Evolutionary conservation across 108 stramenopile species (phyloP), one percentile per base, ranked within the genome.

Genomic region (Skeletonema costatum): DNA sequence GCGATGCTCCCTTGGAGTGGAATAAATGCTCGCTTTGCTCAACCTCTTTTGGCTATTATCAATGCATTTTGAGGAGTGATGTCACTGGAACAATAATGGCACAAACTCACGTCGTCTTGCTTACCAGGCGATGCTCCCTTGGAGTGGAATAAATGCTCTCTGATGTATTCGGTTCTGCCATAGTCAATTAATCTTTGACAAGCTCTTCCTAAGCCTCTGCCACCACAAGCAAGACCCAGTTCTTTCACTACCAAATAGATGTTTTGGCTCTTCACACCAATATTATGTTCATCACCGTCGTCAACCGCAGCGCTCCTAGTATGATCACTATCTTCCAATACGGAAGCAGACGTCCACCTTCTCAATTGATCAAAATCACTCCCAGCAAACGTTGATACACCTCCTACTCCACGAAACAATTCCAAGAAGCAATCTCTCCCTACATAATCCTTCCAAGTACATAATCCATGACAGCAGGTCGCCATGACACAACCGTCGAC

Each of bases 381-480:
- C 59, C 83, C 74, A 32, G 90, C 87, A 81, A 95, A 95, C 44
- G 41, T 60, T 4, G 73, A 39, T 38, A 76, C n/a, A 33, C 76
- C 86, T 77, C 86, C 50, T 16, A 69, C 68, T 21, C 68, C 32
- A 30, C 83, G 46, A 44, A 85, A 85, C 35, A 85, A 72, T 32
- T 13, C 19, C 42, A 78, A 35, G 32, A 93, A 75, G 71, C 76
- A 85, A 69, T 92, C 85, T 60, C 94, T 84, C 9, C 94, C 94
- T 19, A 92, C 91, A 60, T 93, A 96, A 29, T 89, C 88, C 2
- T 83, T 68, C 92, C 92, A 96, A 46, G 68, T 68, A 68, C 94
- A 96, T 9, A 92, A 73, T 17, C 94, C 94, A 79, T 96, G 94
- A 68, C 94, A 96, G 63, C 94, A 96, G 4, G 94, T 96, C 1